Percentiles rank a stretch among this genome's conserved stretches.
Conservation (phyloP, 495 filamentous ascomycete species). For the Platismatia glauca region DNA sequence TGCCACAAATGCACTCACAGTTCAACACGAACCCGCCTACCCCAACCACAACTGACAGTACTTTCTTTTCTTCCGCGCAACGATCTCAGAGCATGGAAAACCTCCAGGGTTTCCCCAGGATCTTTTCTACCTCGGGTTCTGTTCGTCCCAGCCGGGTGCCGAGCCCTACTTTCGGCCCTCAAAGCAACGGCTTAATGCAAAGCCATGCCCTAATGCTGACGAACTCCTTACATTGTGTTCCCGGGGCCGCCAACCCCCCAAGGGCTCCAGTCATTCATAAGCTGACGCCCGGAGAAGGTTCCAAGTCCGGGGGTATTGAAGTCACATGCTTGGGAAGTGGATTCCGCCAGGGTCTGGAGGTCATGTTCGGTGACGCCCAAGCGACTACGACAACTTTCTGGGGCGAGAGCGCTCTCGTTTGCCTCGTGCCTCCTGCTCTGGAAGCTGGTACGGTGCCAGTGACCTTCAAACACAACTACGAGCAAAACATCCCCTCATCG, state of each 20-base stretch:
- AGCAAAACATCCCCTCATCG: conserved; percentile 39
- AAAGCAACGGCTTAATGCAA: conserved; percentile 12
- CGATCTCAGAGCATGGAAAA: conserved; percentile 48
- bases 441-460: conserved; percentile 64
- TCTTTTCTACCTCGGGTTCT: conserved; percentile 61
- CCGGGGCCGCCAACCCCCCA: conserved; percentile 27
- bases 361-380: conserved; percentile 72
- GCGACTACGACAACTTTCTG: conserved; percentile 78
- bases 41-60: conserved; percentile 48
- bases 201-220: conserved; percentile 29
- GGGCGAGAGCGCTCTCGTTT: conserved; percentile 75
- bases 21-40: conserved; percentile 56
- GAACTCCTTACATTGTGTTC: conserved; percentile 30
- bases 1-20: conserved; percentile 38
- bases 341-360: conserved; percentile 71
- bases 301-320: conserved; percentile 72
- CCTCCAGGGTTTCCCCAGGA: conserved; percentile 41
- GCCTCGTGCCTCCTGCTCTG: conserved; percentile 65
- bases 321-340: conserved; percentile 73
- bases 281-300: conserved; percentile 72
- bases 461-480: conserved; percentile 56
- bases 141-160: conserved; percentile 44
- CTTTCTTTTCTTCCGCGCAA: conserved; percentile 42
- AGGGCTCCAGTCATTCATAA: conserved; percentile 58
- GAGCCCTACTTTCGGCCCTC: conserved; percentile 44